Percentiles rank a stretch among this genome's conserved stretches.
These are phyloP conservation scores for Fraxinus xanthoxyloides DNA, from an alignment of 305 asterid species.

Conservation along the genomic window DNA sequence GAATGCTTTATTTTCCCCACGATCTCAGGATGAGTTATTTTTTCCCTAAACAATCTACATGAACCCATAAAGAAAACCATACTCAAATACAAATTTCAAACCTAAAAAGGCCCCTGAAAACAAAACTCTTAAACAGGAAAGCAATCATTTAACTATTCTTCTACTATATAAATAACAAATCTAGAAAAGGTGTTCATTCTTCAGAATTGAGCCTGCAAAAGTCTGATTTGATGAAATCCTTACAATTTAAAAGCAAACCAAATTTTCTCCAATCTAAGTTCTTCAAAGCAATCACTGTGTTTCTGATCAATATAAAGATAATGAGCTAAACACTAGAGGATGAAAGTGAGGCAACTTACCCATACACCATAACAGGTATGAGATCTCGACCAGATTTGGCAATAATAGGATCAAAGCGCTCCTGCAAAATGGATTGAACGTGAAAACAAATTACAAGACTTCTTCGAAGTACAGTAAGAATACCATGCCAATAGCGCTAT, in stretches of 20 bases:
- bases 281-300: background rate
- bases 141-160: background rate
- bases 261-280: background rate
- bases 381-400: conserved; percentile 95
- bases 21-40: background rate
- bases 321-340: background rate
- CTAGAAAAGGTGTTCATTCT: background rate
- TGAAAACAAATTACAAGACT: conserved; percentile 10
- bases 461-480: background rate
- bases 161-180: background rate
- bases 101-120: background rate
- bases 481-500: background rate
- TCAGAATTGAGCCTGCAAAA: background rate
- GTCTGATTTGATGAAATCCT: no score
- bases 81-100: background rate
- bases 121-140: background rate
- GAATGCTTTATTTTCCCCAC: background rate
- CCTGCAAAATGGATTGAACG: conserved; percentile 46
- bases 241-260: background rate
- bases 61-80: background rate
- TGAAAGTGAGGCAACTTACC: conserved; percentile 51
- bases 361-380: conserved; percentile 98
- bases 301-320: background rate
- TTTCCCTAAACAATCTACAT: background rate
- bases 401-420: conserved; percentile 96